Conservation (phyloP, 1,139 yeast species). For the Hyphopichia burtonii region DNA sequence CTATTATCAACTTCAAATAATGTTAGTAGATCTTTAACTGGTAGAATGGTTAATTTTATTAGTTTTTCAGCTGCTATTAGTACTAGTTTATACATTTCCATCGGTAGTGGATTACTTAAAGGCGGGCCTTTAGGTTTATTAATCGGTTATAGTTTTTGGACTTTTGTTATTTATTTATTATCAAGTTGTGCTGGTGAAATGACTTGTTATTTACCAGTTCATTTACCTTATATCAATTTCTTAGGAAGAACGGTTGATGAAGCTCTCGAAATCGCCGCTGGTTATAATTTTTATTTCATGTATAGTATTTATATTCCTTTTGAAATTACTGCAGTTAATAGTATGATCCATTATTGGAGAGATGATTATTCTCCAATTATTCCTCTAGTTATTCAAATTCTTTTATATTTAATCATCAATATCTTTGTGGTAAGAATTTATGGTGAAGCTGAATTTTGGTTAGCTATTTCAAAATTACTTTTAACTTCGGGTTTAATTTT, state of each 20-base stretch:
- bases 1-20: not conserved
- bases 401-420: conserved; percentile 60
- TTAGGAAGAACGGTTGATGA: conserved; percentile 60
- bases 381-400: conserved; percentile 61
- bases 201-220: conserved; percentile 75
- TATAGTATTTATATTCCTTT: conserved; percentile 77
- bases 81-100: conserved; percentile 31
- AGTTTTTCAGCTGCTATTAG: conserved; percentile 54
- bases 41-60: conserved; percentile 46
- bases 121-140: conserved; percentile 51
- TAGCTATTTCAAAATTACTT: conserved; percentile 69
- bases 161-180: conserved; percentile 53
- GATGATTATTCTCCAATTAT: conserved; percentile 70
- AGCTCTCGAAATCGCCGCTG: conserved; percentile 73
- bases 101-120: conserved; percentile 19
- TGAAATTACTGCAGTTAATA: conserved; percentile 78
- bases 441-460: conserved; percentile 83
- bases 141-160: conserved; percentile 43
- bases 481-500: conserved; percentile 69
- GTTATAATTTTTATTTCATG: conserved; percentile 81
- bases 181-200: conserved; percentile 78
- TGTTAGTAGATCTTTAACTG: not conserved
- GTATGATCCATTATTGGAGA: conserved; percentile 77
- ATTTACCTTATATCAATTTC: conserved; percentile 59
- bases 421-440: conserved; percentile 69